Conservation (phyloP, 176 grass and related monocot species). For the Ampelocalamus luodianensis region DNA sequence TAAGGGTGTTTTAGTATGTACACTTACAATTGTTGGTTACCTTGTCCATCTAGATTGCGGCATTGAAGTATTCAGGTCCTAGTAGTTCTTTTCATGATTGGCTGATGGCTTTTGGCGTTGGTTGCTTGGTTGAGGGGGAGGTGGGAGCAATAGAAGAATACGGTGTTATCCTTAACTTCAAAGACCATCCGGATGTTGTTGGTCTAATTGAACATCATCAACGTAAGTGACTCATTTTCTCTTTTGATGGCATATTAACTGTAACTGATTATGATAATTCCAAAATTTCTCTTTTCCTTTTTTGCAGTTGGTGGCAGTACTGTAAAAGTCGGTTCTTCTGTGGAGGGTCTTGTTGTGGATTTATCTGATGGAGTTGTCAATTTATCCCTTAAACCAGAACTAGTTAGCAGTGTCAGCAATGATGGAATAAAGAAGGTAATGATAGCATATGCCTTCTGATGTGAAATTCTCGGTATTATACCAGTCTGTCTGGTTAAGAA, state of each 20-base stretch:
- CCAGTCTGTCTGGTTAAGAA: neutral
- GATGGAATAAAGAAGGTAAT: constrained; percentile 74
- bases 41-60: constrained; percentile 58
- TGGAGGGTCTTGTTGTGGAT: constrained; percentile 86
- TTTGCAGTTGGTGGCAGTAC: constrained; percentile 62
- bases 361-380: constrained; percentile 88
- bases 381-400: constrained; percentile 83
- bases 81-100: constrained; percentile 59
- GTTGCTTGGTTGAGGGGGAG: constrained; percentile 79
- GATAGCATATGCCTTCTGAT: neutral
- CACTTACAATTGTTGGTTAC: constrained; percentile 17
- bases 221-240: constrained; percentile 53
- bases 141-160: constrained; percentile 84
- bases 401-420: constrained; percentile 57
- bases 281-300: neutral
- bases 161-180: constrained; percentile 87
- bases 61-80: constrained; percentile 62
- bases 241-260: constrained; percentile 14
- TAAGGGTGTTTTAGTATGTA: constrained; percentile 27
- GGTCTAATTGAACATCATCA: constrained; percentile 95
- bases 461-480: neutral
- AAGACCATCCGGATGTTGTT: constrained; percentile 77
- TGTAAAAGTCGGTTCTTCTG: constrained; percentile 70
- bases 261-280: neutral
- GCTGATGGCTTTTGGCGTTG: constrained; percentile 64